phyloP scores from a whole-genome alignment of 2,329 filamentous ascomycete genomes.

The Xylariaceae sp. region DNA sequence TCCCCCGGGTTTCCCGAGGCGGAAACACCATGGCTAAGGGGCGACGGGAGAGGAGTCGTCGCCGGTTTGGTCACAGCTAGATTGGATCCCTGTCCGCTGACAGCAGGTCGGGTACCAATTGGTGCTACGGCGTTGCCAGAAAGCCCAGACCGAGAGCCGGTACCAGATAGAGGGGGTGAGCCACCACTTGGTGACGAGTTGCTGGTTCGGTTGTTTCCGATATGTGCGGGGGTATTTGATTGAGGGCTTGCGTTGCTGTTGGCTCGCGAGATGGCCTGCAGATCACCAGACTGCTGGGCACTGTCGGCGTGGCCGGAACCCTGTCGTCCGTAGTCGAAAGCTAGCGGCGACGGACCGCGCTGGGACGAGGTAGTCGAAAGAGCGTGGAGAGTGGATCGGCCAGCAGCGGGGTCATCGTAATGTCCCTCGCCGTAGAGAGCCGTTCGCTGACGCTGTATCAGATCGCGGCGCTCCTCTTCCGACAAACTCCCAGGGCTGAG shows the following conservation, averaged over 20 bases:
- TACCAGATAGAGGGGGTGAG: constrained; percentile 68
- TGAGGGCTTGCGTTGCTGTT: constrained; percentile 85
- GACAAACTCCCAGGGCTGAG: constrained; percentile 80
- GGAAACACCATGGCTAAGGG: constrained; percentile 68
- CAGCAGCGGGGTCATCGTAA: constrained; percentile 61
- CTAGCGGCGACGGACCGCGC: constrained; percentile 73
- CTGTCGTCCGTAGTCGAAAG: constrained; percentile 58
- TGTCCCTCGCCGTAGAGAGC: constrained; percentile 79
- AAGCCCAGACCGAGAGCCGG: constrained; percentile 51
- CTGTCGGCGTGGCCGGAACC: constrained; percentile 32
- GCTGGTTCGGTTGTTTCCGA: constrained; percentile 67
- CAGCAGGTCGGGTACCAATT: constrained; percentile 82
- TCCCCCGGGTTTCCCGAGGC: constrained; percentile 47
- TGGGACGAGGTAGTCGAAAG: constrained; percentile 57
- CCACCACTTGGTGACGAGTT: constrained; percentile 75
- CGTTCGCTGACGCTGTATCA: constrained; percentile 92
- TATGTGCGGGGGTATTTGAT: constrained; percentile 55
- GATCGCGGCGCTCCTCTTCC: constrained; percentile 91
- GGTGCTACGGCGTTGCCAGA: constrained; percentile 69
- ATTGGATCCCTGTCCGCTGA: constrained; percentile 48
- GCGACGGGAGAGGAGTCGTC: constrained; percentile 88
- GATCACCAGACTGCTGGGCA: constrained; percentile 42
- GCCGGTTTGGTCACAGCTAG: constrained; percentile 70
- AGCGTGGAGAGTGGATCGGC: constrained; percentile 61
- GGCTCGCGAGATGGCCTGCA: constrained; percentile 58